A percentile compares a stretch with the other conserved stretches of the same genome.
Conservation (phyloP, 768 basidiomycete genomes). For the Fistulinella prunicolor region DNA sequence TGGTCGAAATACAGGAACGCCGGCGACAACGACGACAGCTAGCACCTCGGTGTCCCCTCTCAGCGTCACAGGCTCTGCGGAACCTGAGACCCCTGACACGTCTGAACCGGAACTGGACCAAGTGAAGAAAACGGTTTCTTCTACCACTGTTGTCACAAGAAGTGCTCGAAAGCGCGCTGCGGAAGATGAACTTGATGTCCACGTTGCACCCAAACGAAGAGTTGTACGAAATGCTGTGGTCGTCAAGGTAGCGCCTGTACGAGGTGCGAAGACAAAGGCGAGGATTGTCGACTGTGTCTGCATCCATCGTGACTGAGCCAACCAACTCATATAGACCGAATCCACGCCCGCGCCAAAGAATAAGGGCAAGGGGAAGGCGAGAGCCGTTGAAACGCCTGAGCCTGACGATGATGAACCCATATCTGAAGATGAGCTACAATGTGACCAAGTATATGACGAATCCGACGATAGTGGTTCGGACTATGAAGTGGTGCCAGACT, state of each 20-base stretch:
- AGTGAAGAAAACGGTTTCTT: neutral
- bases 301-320: conserved; percentile 14
- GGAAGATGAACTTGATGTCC: conserved; percentile 29
- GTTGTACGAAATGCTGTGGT: conserved; percentile 28
- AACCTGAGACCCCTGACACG: conserved; percentile 52
- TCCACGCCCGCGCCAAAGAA: conserved; percentile 3
- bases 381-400: conserved; percentile 25
- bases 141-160: conserved; percentile 5
- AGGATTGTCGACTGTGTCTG: conserved; percentile 9
- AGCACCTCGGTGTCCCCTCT: conserved; percentile 48
- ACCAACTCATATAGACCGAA: conserved; percentile 10
- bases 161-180: conserved; percentile 33
- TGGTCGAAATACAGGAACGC: conserved; percentile 14
- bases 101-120: conserved; percentile 36
- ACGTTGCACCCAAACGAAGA: conserved; percentile 33
- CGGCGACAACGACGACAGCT: conserved; percentile 30
- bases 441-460: conserved; percentile 44
- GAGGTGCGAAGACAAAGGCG: conserved; percentile 24
- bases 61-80: conserved; percentile 44
- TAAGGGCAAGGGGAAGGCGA: conserved; percentile 29
- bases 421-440: conserved; percentile 40
- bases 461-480: conserved; percentile 58
- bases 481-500: conserved; percentile 43
- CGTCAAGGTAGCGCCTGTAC: conserved; percentile 11
- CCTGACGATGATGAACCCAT: conserved; percentile 27